Conservation (phyloP, 2,329 filamentous ascomycete species). For the Nigrograna mackinnonii region DNA sequence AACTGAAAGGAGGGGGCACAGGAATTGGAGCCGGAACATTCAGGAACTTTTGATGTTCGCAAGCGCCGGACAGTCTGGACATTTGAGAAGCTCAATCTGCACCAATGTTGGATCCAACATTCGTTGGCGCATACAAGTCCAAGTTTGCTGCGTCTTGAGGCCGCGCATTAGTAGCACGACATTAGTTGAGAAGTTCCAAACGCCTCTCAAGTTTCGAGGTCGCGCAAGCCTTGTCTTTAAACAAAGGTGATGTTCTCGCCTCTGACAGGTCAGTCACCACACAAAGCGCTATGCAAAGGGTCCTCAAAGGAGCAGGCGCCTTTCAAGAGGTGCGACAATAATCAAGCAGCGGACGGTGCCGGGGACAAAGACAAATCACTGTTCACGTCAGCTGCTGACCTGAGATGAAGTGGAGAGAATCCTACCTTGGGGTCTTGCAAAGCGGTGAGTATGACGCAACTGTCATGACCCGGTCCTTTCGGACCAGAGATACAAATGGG, state of each 20-base stretch:
- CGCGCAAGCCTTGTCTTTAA: conserved; percentile 7
- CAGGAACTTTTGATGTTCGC: too few species aligned
- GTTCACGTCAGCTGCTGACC: conserved; percentile 17
- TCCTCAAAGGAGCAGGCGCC: too few species aligned
- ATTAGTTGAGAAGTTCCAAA: conserved; percentile 9
- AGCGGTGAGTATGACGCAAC: conserved; percentile 4
- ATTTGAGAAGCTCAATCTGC: too few species aligned
- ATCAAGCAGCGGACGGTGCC: conserved; percentile 4
- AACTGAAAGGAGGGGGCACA: too few species aligned
- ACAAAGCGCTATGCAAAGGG: too few species aligned
- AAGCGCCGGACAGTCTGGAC: too few species aligned
- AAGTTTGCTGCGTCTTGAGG: conserved; percentile 13
- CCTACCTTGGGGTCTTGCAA: background rate
- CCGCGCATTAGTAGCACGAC: conserved; percentile 14
- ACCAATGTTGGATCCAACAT: too few species aligned
- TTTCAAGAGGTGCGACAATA: background rate
- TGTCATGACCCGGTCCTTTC: too few species aligned
- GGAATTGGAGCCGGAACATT: too few species aligned
- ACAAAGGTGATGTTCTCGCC: conserved; percentile 1
- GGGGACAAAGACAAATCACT: conserved; percentile 13
- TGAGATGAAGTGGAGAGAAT: conserved; percentile 1
- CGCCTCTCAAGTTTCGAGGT: conserved; percentile 9
- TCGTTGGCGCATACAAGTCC: too few species aligned
- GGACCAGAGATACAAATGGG: too few species aligned
- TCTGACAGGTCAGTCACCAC: too few species aligned